Conservation (phyloP, 176 grass and related monocot genomes). For the Aegilops sharonensis region DNA sequence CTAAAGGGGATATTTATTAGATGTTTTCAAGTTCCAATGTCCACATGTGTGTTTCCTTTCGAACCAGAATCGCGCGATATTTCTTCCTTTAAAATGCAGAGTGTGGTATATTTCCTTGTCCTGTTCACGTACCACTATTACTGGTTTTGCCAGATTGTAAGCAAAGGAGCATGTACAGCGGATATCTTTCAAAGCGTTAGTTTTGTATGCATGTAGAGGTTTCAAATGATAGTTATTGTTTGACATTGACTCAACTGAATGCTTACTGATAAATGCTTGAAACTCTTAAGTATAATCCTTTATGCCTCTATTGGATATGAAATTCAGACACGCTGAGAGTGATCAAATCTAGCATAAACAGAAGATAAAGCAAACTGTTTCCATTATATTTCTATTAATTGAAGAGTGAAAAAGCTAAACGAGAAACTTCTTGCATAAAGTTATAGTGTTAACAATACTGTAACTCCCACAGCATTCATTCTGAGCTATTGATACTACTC, state of each 20-base stretch:
- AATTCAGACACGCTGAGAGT: conserved; percentile 2
- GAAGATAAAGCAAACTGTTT: background rate
- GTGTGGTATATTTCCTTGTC: background rate
- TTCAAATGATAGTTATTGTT: background rate
- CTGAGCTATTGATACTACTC: background rate
- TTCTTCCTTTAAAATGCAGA: background rate
- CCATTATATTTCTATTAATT: background rate
- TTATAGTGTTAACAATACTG: background rate
- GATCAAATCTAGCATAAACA: background rate
- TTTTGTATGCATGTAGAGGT: background rate
- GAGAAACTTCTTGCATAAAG: background rate
- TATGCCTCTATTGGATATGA: conserved; percentile 49
- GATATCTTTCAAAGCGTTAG: too few species aligned
- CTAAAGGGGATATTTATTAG: background rate
- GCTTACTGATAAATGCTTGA: conserved; percentile 14
- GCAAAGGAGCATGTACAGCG: background rate
- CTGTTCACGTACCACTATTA: background rate
- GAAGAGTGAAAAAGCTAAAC: background rate
- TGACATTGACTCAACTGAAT: background rate
- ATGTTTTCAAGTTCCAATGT: background rate
- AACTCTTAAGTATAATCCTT: conserved; percentile 17
- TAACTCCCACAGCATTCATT: background rate
- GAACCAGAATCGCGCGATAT: background rate
- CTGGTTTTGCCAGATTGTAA: conserved; percentile 25
- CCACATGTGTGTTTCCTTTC: background rate